A percentile compares a stretch with the other conserved stretches of the same genome.
These are phyloP conservation scores for Colletotrichum sp. DNA, from an alignment of 2,329 filamentous ascomycete genomes.

Conservation along the genomic window DNA sequence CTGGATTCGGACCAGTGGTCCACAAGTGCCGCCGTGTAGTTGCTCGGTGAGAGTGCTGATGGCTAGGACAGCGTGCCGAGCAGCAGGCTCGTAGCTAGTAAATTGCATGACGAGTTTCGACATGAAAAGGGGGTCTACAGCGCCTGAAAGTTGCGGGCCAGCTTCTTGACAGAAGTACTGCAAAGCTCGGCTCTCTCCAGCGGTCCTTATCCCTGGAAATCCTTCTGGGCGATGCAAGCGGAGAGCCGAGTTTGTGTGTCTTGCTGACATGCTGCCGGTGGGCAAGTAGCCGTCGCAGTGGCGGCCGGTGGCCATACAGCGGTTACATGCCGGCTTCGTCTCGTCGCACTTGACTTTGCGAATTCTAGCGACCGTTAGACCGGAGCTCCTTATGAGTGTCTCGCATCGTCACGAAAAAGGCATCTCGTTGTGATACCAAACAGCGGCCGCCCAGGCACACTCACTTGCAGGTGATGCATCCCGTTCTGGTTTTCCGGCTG, in stretches of 20 bases:
- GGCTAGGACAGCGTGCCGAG: conserved; percentile 53
- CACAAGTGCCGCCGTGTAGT: neutral
- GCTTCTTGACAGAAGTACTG: conserved; percentile 5
- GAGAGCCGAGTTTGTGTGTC: neutral
- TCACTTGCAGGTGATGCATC: conserved; percentile 61
- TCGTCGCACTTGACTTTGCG: conserved; percentile 64
- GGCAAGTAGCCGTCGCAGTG: conserved; percentile 60
- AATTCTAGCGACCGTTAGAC: conserved; percentile 39
- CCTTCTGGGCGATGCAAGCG: neutral
- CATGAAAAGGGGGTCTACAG: conserved; percentile 40
- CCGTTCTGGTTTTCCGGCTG: conserved; percentile 49
- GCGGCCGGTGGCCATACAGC: conserved; percentile 58
- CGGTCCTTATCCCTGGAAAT: neutral
- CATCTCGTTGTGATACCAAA: neutral
- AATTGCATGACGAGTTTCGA: conserved; percentile 48
- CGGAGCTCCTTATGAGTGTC: neutral
- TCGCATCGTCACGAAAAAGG: neutral
- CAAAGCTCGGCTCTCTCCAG: neutral
- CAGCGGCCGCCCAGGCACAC: conserved; percentile 25
- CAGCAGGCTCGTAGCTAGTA: conserved; percentile 46
- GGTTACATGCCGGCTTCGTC: conserved; percentile 53
- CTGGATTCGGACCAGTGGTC: neutral
- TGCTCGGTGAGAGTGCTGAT: conserved; percentile 51
- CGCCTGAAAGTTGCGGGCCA: neutral
- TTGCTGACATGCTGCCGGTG: neutral